Evolutionary conservation across 2,329 filamentous ascomycete genomes (phyloP), one percentile per base, ranked within the genome.

Genomic region (Stromatinia cepivora): DNA sequence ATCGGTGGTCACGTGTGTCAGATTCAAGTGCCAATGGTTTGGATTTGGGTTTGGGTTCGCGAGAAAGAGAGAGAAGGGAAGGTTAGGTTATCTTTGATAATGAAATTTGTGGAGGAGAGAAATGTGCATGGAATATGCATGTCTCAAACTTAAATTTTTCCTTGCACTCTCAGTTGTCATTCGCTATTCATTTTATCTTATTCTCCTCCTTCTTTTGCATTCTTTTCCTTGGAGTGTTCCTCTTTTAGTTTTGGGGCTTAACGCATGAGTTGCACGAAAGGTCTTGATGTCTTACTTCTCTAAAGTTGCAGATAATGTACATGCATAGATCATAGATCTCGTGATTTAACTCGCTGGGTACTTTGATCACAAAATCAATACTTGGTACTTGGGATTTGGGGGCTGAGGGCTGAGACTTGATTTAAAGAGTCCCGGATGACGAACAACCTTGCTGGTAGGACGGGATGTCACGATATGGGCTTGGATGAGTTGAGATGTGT

Each of bases 261-360:
- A 57, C 4, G 54, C 54, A 57, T 57, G 54, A 57, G 54, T 57
- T n/a, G 54, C 15, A 57, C 54, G 13, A 17, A 39, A 34, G 8
- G 31, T 57, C 20, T 57, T 22, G 54, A 57, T 57, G 54, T 57
- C 53, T 57, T 57, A 34, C 53, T 56, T 56, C 53, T 56, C 13
- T n/a, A 39, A 31, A 22, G 22, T 57, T n/a, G 20, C 36, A 34
- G 36, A 7, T 31, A 7, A n/a, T 36, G n/a, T 39, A 39, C 54
- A 36, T 57, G 31, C 54, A 39, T 57, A 36, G 6, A n/a, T 36
- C 15, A n/a, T 34, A 22, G n/a, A 57, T 57, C 54, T 39, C 31
- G 54, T 57, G 54, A 39, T 57, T 57, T 39, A 17, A 34, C 31
- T 36, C 31, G 54, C 10, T 42, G 13, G 15, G 39, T 42, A 42